Base-by-base conservation (phyloP, 2,329 filamentous ascomycete species). In the Fusarium armeniacum region DNA sequence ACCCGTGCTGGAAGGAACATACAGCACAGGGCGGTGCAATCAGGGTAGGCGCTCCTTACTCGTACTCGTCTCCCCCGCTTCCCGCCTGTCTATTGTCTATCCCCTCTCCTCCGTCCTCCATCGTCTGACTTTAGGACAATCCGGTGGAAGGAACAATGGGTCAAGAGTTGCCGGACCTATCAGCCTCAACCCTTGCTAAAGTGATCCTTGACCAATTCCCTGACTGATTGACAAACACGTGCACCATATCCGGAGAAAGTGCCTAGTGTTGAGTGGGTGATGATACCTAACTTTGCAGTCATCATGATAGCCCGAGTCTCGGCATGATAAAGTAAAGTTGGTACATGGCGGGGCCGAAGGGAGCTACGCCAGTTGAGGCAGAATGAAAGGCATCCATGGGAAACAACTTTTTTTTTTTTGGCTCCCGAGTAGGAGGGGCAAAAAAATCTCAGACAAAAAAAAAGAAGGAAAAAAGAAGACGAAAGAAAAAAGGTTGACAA, bases 141-240 rank as follows among this genome's bases (percentile, higher is more conserved):
- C 61, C 51, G 61, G 28, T 41, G 20, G 59, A 50, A 65, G 44
- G 51, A 64, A 50, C 33, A 64, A 58, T 50, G 61, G 65, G 60
- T 36, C 52, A 52, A 52, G 45, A 56, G 49, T 53, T 61, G 47
- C 68, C 72, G 63, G 60, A 59, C 64, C 71, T 73, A 71, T 72
- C 61, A 66, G 69, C 67, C 71, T 60, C 38, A 59, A 62, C 47
- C 33, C 60, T 35, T 35, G 46, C 36, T 44, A 52, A 38, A 51
- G 52, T 59, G 38, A 61, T 45, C 64, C 67, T 55, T 58, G 70
- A 62, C 73, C 73, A 75, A 73, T 75, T 60, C 72, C 70, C 60
- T 74, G 73, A 74, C 69, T 71, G 72, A 66, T 72, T 74, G 65
- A 54, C 65, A 70, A 40, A 72, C 73, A 75, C 73, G 73, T 75